phyloP scores from a whole-genome alignment of 2,329 filamentous ascomycete species.

The Fusarium annulatum region DNA sequence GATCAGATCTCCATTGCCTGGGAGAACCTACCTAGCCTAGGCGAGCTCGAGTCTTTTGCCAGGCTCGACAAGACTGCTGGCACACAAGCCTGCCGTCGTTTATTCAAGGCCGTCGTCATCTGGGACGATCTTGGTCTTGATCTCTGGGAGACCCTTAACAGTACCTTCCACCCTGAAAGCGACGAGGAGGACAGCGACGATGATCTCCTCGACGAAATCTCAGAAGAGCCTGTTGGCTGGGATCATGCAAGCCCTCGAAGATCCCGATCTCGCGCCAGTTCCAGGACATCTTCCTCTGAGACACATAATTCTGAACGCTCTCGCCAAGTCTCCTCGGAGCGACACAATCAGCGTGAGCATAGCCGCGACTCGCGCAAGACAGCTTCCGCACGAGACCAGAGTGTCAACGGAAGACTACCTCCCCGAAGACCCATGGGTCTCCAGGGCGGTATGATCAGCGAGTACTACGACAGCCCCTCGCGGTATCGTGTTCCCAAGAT shows the following conservation, averaged over 20 bases:
- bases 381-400: conserved; percentile 18
- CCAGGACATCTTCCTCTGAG: conserved; percentile 29
- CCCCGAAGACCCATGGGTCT: conserved; percentile 22
- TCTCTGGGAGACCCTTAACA: conserved; percentile 48
- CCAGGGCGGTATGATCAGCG: conserved; percentile 37
- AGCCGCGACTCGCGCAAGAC: conserved; percentile 29
- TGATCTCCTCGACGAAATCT: conserved; percentile 29
- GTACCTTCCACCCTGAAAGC: conserved; percentile 15
- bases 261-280: conserved; percentile 33
- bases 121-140: conserved; percentile 53
- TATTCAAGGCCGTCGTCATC: conserved; percentile 54
- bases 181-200: conserved; percentile 24
- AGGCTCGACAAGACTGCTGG: conserved; percentile 49
- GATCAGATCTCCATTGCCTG: conserved; percentile 50
- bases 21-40: conserved; percentile 50
- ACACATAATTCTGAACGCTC: conserved; percentile 26
- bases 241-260: conserved; percentile 21
- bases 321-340: conserved; percentile 30
- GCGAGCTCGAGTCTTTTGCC: conserved; percentile 50
- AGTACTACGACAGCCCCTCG: conserved; percentile 40
- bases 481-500: conserved; percentile 38
- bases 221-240: conserved; percentile 28
- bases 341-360: conserved; percentile 26
- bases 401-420: conserved; percentile 13
- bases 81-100: conserved; percentile 50